Base-by-base conservation (phyloP, 2,329 filamentous ascomycete genomes). In the Pseudogymnoascus pannorum region DNA sequence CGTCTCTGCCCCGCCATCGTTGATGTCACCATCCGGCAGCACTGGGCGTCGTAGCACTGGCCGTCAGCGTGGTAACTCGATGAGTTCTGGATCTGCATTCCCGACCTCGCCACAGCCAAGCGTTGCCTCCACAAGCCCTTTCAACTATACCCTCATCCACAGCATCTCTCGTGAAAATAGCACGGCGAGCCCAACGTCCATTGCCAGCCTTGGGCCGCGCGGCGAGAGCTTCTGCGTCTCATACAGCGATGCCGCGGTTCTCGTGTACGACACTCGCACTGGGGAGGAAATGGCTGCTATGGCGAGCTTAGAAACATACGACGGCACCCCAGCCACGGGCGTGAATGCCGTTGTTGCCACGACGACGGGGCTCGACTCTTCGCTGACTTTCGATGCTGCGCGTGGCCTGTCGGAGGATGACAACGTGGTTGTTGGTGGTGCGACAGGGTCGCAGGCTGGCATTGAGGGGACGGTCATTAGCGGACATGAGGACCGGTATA, bases 381-480 rank as follows among this genome's bases (percentile, higher is more conserved):
- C 78, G 4, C 75, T 79, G n/a, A 77, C 75, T 24, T 74, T 80
- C 42, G 88, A 92, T 67, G 80, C 85, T 36, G 83, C 84, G 65
- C 79, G 85, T 31, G 81, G 82, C 9, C 75, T 88, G 44, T 78
- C 78, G 2, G 82, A 87, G 61, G 89, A 91, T 31, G 91, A 96
- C 62, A 91, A 95, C 65, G 80, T 83, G 9, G 78, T 85, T 5
- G 83, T 89, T 1, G 88, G 88, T 44, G 91, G 92, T 1, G 91
- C 93, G 5, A 97, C 94, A 0, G 84, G 85, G 9, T 89, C 90
- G 22, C 78, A 81, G 35, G 91, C 88, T 61, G 89, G 89, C 33
- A 87, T 96, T 0, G 92, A 97, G 74, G 94, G 94, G 11, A 90
- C 95, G 20, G 89, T 99, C 62, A 97, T 99, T 66, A 95, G 90